phyloP scores from a whole-genome alignment of 1,139 yeast genomes.

The Hyphopichia buzzinii region DNA sequence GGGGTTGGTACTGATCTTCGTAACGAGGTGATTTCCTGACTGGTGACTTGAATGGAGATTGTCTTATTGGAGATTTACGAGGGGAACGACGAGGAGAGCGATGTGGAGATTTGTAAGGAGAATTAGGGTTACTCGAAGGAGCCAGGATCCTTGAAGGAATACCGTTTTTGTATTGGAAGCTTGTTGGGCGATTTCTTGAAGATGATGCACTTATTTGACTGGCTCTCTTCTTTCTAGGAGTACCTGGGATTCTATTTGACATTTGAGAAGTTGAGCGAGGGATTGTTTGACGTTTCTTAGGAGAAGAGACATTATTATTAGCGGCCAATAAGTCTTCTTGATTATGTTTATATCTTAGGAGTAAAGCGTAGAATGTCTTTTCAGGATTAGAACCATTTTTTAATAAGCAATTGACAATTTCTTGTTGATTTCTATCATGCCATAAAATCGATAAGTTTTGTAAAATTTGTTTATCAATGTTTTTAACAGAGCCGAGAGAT shows the following conservation, averaged over 20 bases:
- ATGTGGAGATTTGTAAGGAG: constrained; percentile 21
- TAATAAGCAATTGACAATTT: constrained; percentile 53
- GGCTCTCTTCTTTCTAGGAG: constrained; percentile 43
- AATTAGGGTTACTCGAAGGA: constrained; percentile 34
- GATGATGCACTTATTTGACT: constrained; percentile 55
- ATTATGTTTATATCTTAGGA: constrained; percentile 53
- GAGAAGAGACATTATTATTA: constrained; percentile 7
- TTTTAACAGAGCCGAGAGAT: constrained; percentile 44
- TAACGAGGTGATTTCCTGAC: constrained; percentile 19
- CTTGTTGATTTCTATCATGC: constrained; percentile 64
- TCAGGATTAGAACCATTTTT: constrained; percentile 64
- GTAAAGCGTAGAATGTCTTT: constrained; percentile 70
- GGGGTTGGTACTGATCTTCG: constrained; percentile 8
- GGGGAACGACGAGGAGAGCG: constrained; percentile 17
- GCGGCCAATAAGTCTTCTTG: constrained; percentile 28
- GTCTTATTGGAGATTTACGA: constrained; percentile 19
- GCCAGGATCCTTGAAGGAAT: constrained; percentile 23
- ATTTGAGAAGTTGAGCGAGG: constrained; percentile 3
- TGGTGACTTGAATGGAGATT: constrained; percentile 17
- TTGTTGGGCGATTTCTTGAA: constrained; percentile 54
- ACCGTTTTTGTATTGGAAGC: constrained; percentile 43
- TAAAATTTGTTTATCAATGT: constrained; percentile 61
- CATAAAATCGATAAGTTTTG: constrained; percentile 70
- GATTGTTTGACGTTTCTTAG: constrained; percentile 8
- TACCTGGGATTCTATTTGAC: constrained; percentile 20